Evolutionary conservation across 495 filamentous ascomycete species (phyloP), one percentile per base, ranked within the genome.

Genomic region (Aspergillus indologenus): DNA sequence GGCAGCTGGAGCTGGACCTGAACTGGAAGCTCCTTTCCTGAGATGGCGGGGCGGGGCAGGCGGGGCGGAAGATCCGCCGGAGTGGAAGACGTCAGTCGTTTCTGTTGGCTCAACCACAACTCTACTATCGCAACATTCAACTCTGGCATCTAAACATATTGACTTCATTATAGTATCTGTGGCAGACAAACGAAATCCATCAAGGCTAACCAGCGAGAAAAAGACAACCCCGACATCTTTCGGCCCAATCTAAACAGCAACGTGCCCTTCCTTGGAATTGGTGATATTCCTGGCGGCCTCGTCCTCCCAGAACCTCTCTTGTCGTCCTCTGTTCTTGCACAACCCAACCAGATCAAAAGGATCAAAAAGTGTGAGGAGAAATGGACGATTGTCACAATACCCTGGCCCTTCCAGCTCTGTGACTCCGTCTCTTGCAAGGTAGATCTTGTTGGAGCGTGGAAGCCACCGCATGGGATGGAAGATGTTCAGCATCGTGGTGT

Each of bases 271-370:
- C 11, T 31, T 15, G 22, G 23, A 34, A 15, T 51, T 17, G 15
- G 5, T 8, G 34, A 40, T 11, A 40, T 11, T 40, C 20, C 20
- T 52, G 6, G 23, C 29, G 9, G 45, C 44, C 20, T 29, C 50
- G 11, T 9, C 31, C 29, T 87, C 83, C 84, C 85, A 87, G 63
- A 82, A 87, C 42, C 71, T 76, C 31, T 69, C 70, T 52, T 77
- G 60, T 65, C 79, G 78, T 31, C 81, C 79, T 57, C 65, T 76
- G 6, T 79, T 77, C 58, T 64, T 75, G 42, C 84, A 64, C 60
- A 88, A 67, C 2, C 87, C 86, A n/a, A 64, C 62, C 8, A 90
- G 22, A 62, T 89, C 85, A 69, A 90, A 88, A 3, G 87, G 87
- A 68, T 90, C 87, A 14, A 90, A 3, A 9, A 90, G 31, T 0